These are phyloP conservation scores for Tolypocladium capitatum DNA, from an alignment of 2,329 filamentous ascomycete genomes.

Conservation along the genomic window DNA sequence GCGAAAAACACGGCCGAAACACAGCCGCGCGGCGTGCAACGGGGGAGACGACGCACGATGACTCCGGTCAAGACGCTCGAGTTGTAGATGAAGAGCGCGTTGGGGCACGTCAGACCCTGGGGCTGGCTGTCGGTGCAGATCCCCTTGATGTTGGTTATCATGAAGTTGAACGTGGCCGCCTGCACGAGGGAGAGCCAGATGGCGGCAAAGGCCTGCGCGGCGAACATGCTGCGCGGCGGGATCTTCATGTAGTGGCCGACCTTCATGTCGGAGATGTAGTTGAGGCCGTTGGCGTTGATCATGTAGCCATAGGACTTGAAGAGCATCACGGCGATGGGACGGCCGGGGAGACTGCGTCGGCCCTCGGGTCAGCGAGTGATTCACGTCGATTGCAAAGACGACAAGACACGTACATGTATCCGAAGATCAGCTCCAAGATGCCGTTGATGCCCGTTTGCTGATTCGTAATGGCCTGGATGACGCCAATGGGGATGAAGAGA, in stretches of 20 bases:
- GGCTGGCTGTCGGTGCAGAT: conserved; percentile 34
- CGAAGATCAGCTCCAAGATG: conserved; percentile 31
- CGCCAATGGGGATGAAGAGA: conserved; percentile 26
- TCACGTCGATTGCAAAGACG: too few relatives aligned
- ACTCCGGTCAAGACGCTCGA: conserved; percentile 46
- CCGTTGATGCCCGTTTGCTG: conserved; percentile 31
- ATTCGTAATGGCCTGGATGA: conserved; percentile 32
- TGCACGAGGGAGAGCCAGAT: conserved; percentile 22
- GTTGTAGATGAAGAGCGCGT: conserved; percentile 43
- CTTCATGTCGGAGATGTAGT: conserved; percentile 33
- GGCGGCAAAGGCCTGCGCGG: conserved; percentile 23
- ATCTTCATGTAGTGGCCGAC: conserved; percentile 38
- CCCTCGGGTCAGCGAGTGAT: background rate
- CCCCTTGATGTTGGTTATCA: conserved; percentile 31
- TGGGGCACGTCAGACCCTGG: conserved; percentile 40
- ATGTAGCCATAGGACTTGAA: conserved; percentile 33
- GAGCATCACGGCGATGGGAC: conserved; percentile 33
- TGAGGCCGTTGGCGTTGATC: conserved; percentile 27
- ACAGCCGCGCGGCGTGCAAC: too few relatives aligned
- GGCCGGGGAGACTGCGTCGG: conserved; percentile 20
- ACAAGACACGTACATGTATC: conserved; percentile 30
- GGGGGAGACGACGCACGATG: conserved; percentile 22
- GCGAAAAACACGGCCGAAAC: too few relatives aligned
- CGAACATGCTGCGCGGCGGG: conserved; percentile 33
- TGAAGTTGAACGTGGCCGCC: conserved; percentile 20